A percentile compares a stretch with the other conserved stretches of the same genome.
Evolutionary conservation across 2,329 filamentous ascomycete species (phyloP).

Genomic region (Paramyrothecium sp.): DNA sequence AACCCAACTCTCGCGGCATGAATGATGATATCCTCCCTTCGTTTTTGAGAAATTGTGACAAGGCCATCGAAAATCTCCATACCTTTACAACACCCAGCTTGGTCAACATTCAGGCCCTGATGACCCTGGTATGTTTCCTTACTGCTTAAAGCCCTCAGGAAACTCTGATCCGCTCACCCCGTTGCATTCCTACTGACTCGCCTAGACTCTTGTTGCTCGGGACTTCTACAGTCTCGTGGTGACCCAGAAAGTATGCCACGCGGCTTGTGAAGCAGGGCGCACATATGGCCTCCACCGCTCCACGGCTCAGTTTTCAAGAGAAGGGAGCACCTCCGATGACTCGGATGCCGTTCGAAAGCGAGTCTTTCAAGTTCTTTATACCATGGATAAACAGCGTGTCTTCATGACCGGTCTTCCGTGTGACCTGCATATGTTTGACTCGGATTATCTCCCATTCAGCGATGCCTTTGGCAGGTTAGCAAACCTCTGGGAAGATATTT

Average conservation of each 20-base stretch:
- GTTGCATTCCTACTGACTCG: not conserved
- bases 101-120: not conserved
- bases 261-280: not conserved
- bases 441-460: not conserved
- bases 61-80: not conserved
- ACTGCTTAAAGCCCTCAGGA: not conserved
- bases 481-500: not conserved
- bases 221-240: not conserved
- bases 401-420: slow-evolving; percentile 1
- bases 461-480: not conserved
- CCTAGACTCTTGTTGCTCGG: not conserved
- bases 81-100: not conserved
- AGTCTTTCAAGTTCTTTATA: not conserved
- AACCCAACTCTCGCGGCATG: not conserved
- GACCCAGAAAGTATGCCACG: not conserved
- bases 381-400: not conserved
- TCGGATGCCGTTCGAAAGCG: not conserved
- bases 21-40: not conserved
- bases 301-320: not conserved
- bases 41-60: not conserved
- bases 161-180: not conserved
- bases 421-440: not conserved
- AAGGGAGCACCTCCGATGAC: too few relatives aligned
- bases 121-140: not conserved
- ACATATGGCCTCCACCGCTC: not conserved